Evolutionary conservation across 441 rosid genomes (phyloP).

Genomic region (Erodium chrysanthum): DNA sequence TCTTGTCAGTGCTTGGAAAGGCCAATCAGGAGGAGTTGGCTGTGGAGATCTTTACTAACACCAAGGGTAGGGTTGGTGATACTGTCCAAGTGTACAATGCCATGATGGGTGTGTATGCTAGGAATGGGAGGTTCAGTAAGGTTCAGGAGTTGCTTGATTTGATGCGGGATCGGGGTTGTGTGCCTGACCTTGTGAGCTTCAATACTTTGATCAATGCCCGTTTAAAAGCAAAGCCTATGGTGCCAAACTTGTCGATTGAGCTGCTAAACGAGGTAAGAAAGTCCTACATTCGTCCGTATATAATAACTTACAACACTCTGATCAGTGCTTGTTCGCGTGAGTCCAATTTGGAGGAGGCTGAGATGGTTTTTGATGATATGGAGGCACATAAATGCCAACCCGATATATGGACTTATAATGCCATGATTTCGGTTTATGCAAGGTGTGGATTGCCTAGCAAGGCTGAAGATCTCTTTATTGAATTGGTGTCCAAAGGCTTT

Average conservation of each 20-base stretch:
- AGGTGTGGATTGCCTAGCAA: constrained; percentile 63
- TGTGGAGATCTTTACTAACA: constrained; percentile 55
- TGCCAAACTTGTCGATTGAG: constrained; percentile 48
- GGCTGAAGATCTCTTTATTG: constrained; percentile 63
- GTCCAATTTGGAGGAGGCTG: constrained; percentile 67
- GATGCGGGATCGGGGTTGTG: constrained; percentile 70
- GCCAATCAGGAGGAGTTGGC: constrained; percentile 75
- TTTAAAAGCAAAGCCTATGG: constrained; percentile 47
- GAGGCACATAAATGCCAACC: constrained; percentile 63
- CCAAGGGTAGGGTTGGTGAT: constrained; percentile 45
- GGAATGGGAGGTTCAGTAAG: constrained; percentile 53
- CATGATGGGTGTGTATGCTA: constrained; percentile 88
- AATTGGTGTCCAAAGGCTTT: constrained; percentile 66
- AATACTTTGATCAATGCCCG: constrained; percentile 84
- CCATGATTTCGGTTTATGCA: constrained; percentile 85
- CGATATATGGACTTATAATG: constrained; percentile 93
- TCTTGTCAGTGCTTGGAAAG: constrained; percentile 72
- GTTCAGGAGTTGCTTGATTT: constrained; percentile 61
- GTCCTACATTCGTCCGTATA: constrained; percentile 74
- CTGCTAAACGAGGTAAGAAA: constrained; percentile 64
- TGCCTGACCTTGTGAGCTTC: constrained; percentile 87
- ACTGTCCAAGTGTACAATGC: constrained; percentile 86
- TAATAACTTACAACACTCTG: constrained; percentile 79
- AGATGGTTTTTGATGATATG: constrained; percentile 62
- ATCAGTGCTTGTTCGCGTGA: constrained; percentile 80